Evolutionary conservation across 805 yeast species (phyloP).

Genomic region (Spathaspora girioi): DNA sequence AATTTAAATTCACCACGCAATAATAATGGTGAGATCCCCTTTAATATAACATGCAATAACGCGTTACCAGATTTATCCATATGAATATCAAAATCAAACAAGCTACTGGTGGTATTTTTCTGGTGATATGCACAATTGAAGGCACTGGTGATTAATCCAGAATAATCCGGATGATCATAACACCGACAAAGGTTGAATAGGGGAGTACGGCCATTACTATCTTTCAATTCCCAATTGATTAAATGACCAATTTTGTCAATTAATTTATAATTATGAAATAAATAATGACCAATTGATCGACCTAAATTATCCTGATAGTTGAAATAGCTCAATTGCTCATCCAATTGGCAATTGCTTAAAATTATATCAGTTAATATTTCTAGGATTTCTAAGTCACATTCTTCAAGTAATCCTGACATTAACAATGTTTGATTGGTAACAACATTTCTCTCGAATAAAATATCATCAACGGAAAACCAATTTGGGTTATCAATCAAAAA

Average conservation of each 20-base stretch:
- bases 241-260: constrained; percentile 52
- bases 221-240: constrained; percentile 69
- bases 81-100: constrained; percentile 56
- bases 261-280: constrained; percentile 53
- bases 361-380: constrained; percentile 43
- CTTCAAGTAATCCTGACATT: constrained; percentile 57
- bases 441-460: constrained; percentile 59
- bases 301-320: constrained; percentile 48
- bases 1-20: constrained; percentile 21
- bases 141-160: constrained; percentile 42
- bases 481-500: constrained; percentile 44
- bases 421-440: constrained; percentile 53
- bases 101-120: constrained; percentile 34
- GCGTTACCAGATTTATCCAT: constrained; percentile 73
- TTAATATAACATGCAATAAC: constrained; percentile 65
- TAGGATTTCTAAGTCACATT: constrained; percentile 40
- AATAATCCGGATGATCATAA: constrained; percentile 72
- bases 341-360: constrained; percentile 32
- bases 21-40: constrained; percentile 37
- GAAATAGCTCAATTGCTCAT: constrained; percentile 49
- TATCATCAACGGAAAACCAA: constrained; percentile 61
- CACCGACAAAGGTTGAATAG: constrained; percentile 70
- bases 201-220: constrained; percentile 71
- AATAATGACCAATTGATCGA: constrained; percentile 70
- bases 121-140: constrained; percentile 36